phyloP scores from a whole-genome alignment of 148 eudicot species.

The Chenopodium suecicum region DNA sequence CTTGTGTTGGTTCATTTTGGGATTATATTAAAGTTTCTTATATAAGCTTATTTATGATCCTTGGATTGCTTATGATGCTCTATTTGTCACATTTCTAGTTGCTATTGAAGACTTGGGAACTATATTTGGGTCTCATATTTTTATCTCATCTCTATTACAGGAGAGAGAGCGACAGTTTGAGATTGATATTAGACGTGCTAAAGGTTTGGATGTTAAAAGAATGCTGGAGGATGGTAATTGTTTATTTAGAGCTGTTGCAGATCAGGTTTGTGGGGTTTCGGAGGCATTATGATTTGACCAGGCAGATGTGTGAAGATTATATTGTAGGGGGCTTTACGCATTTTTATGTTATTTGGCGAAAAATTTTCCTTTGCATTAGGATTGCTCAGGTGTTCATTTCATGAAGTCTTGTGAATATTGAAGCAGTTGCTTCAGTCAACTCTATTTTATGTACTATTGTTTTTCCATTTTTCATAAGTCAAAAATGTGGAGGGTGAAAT shows the following conservation, averaged over 20 bases:
- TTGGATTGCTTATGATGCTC: neutral
- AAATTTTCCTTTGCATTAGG: neutral
- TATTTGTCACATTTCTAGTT: neutral
- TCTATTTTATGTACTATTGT: neutral
- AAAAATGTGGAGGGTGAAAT: neutral
- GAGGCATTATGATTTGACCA: slow-evolving; percentile 79
- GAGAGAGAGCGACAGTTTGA: slow-evolving; percentile 94
- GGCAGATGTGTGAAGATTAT: slow-evolving; percentile 98
- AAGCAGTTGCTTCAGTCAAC: neutral
- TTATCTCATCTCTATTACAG: slow-evolving; percentile 38
- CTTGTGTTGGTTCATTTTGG: neutral
- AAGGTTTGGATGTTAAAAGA: slow-evolving; percentile 88
- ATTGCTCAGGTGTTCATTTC: neutral
- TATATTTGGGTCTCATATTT: slow-evolving; percentile 1
- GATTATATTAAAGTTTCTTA: too few species aligned
- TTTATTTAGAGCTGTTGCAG: slow-evolving; percentile 97
- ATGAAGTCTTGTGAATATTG: neutral
- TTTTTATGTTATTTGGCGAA: neutral
- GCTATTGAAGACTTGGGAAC: neutral
- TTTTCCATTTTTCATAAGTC: neutral
- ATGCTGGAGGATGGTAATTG: slow-evolving; percentile 97
- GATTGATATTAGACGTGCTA: slow-evolving; percentile 75
- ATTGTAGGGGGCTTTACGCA: slow-evolving; percentile 50
- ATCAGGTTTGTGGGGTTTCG: slow-evolving; percentile 96
- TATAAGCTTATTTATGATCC: neutral